Percentiles rank a stretch among this genome's conserved stretches.
These are phyloP conservation scores for Thelephora aurantiotincta DNA, from an alignment of 768 basidiomycete species.

Conservation along the genomic window DNA sequence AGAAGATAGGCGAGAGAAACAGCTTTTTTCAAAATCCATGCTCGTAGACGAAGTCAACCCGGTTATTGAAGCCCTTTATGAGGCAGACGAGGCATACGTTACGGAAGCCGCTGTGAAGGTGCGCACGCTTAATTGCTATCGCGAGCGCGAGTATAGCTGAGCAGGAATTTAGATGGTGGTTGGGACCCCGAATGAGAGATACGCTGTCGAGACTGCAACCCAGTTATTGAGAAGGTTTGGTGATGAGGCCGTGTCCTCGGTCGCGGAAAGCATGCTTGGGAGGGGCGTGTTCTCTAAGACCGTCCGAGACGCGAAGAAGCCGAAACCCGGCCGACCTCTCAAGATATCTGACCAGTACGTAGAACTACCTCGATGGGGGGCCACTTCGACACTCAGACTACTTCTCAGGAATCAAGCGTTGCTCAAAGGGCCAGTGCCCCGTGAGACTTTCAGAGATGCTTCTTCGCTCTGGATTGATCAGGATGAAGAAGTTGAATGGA, in stretches of 20 bases:
- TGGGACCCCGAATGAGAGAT: conserved; percentile 56
- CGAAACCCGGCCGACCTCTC: conserved; percentile 57
- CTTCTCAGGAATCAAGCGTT: conserved; percentile 47
- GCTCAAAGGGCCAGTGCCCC: conserved; percentile 46
- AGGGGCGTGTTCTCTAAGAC: conserved; percentile 56
- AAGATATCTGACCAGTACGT: conserved; percentile 63
- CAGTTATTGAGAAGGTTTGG: conserved; percentile 41
- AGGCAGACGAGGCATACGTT: conserved; percentile 29
- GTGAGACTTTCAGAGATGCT: conserved; percentile 64
- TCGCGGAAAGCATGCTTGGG: conserved; percentile 43
- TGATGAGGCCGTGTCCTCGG: conserved; percentile 37
- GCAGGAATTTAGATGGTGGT: conserved; percentile 48
- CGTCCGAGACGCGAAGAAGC: conserved; percentile 45
- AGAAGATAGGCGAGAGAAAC: conserved; percentile 67
- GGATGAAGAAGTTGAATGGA: conserved; percentile 31
- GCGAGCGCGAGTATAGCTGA: neutral
- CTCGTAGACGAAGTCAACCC: conserved; percentile 28
- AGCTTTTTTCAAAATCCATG: conserved; percentile 43
- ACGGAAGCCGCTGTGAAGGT: conserved; percentile 70
- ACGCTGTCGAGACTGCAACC: conserved; percentile 46
- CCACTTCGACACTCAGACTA: neutral
- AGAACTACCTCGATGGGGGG: neutral
- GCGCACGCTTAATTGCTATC: neutral
- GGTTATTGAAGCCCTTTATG: conserved; percentile 12
- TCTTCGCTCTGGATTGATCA: conserved; percentile 27